A percentile compares a stretch with the other conserved stretches of the same genome.
Evolutionary conservation across 495 filamentous ascomycete species (phyloP).

Genomic region (Aspergillus mulundensis): DNA sequence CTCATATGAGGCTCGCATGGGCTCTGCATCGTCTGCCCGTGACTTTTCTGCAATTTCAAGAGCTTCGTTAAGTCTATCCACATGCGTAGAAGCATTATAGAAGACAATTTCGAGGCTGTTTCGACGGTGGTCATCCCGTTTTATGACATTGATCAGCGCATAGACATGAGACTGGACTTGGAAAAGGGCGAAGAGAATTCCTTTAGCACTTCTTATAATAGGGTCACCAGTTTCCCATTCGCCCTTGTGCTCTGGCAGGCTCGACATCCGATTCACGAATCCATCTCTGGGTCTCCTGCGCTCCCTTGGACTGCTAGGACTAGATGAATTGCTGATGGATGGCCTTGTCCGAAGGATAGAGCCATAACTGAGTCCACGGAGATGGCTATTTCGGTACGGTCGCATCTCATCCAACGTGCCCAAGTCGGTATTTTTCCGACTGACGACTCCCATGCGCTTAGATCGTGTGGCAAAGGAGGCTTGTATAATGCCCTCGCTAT

Average conservation of each 20-base stretch:
- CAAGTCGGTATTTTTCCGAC: constrained; percentile 65
- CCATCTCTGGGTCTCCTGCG: constrained; percentile 45
- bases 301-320: constrained; percentile 55
- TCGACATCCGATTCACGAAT: constrained; percentile 73
- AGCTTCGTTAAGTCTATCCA: constrained; percentile 70
- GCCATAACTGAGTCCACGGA: constrained; percentile 76
- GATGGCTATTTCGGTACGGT: constrained; percentile 71
- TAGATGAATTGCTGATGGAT: constrained; percentile 49
- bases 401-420: constrained; percentile 71
- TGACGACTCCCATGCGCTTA: constrained; percentile 81
- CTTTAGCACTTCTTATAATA: constrained; percentile 74
- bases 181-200: constrained; percentile 80
- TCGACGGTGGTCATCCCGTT: constrained; percentile 60
- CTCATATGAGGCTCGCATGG: constrained; percentile 44
- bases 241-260: constrained; percentile 75
- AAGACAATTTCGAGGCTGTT: constrained; percentile 74
- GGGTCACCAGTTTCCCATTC: constrained; percentile 56
- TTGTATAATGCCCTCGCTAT: constrained; percentile 78
- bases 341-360: constrained; percentile 63
- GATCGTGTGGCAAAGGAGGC: constrained; percentile 52
- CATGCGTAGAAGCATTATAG: constrained; percentile 68
- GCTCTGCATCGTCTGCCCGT: constrained; percentile 34
- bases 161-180: constrained; percentile 75
- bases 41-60: constrained; percentile 60
- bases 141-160: constrained; percentile 65